Evolutionary conservation across 2,329 filamentous ascomycete species (phyloP).

Genomic region (Hypoxylon sp.): DNA sequence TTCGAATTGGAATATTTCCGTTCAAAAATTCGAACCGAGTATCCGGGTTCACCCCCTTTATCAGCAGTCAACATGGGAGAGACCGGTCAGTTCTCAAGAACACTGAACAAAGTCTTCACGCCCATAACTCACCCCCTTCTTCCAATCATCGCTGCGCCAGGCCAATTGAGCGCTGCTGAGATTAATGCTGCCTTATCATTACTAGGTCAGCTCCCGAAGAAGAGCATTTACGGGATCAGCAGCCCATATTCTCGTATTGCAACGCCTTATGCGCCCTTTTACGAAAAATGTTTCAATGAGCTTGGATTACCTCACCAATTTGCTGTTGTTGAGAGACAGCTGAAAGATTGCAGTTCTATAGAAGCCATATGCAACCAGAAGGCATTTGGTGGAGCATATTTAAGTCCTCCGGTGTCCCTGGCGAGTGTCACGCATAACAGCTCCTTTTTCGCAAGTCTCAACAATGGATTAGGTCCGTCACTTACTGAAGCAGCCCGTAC

Average conservation of each 20-base stretch:
- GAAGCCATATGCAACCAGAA: slow-evolving; percentile 80
- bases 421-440: slow-evolving; percentile 72
- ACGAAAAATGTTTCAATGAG: slow-evolving; percentile 86
- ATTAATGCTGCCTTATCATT: slow-evolving; percentile 85
- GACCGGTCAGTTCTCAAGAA: slow-evolving; percentile 86
- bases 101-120: slow-evolving; percentile 87
- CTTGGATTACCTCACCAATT: slow-evolving; percentile 90
- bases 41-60: slow-evolving; percentile 78
- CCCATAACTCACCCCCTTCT: slow-evolving; percentile 89
- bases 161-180: slow-evolving; percentile 87
- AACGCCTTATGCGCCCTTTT: slow-evolving; percentile 85
- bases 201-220: slow-evolving; percentile 84
- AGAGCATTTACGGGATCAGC: slow-evolving; percentile 84
- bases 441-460: slow-evolving; percentile 66
- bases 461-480: slow-evolving; percentile 67
- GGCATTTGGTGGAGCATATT: slow-evolving; percentile 85
- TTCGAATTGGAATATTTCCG: slow-evolving; percentile 93
- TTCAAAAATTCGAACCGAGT: slow-evolving; percentile 78
- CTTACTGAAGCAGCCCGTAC: slow-evolving; percentile 83
- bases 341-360: slow-evolving; percentile 75
- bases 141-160: slow-evolving; percentile 86
- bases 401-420: slow-evolving; percentile 79
- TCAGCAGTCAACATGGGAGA: slow-evolving; percentile 91
- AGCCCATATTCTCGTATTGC: slow-evolving; percentile 73
- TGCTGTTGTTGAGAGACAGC: slow-evolving; percentile 78